Evolutionary conservation across 106 monocot genomes (phyloP).

Genomic region (Cymbidium sinense): DNA sequence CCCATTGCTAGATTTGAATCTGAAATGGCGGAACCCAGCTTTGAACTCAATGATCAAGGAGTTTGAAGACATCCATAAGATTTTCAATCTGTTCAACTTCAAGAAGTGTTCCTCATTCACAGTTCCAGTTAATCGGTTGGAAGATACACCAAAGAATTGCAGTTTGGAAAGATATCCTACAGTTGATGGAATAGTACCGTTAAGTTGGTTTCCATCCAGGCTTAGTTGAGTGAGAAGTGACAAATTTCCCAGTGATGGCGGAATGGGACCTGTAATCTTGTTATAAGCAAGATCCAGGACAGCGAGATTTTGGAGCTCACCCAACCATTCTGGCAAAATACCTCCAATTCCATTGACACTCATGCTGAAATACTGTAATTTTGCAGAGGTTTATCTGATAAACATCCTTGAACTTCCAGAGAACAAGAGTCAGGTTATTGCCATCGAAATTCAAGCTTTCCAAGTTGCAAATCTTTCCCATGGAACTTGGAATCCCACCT

Average conservation of each 20-base stretch:
- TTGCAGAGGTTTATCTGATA: not conserved
- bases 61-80: slow-evolving; percentile 1
- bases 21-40: slow-evolving; percentile 31
- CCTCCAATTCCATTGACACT: not conserved
- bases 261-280: slow-evolving; percentile 12
- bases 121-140: slow-evolving; percentile 9
- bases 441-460: not conserved
- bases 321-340: not conserved
- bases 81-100: not conserved
- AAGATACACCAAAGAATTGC: not conserved
- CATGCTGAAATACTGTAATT: not conserved
- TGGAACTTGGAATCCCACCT: slow-evolving; percentile 3
- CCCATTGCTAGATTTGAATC: not conserved
- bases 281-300: slow-evolving; percentile 1
- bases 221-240: not conserved
- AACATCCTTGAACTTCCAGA: not conserved
- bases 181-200: slow-evolving; percentile 13
- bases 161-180: slow-evolving; percentile 15
- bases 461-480: slow-evolving; percentile 13
- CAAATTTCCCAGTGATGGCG: slow-evolving; percentile 11
- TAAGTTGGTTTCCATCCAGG: slow-evolving; percentile 10
- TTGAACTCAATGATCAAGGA: slow-evolving; percentile 1
- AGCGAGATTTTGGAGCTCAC: not conserved
- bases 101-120: slow-evolving; percentile 17
- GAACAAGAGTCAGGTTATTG: not conserved